Percentiles rank a stretch among this genome's conserved stretches.
Evolutionary conservation across 345 rosid species (phyloP).

Genomic region (Anastatica hierochuntica): DNA sequence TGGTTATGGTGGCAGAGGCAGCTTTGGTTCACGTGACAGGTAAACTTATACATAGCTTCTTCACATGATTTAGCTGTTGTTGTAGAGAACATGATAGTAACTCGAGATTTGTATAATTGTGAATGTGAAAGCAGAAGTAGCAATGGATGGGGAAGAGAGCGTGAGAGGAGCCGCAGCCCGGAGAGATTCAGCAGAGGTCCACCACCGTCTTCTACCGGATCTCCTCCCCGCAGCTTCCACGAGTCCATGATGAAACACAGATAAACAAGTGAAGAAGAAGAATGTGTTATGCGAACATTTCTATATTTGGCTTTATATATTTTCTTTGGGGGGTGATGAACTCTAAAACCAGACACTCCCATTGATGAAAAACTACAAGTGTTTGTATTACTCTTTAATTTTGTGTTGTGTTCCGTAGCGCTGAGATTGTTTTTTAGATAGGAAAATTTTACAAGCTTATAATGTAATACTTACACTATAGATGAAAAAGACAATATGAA

Average conservation of each 20-base stretch:
- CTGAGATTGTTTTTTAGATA: background rate
- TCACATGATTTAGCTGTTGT: too few relatives aligned
- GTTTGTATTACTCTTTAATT: background rate
- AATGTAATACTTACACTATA: too few relatives aligned
- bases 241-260: slow-evolving; percentile 41
- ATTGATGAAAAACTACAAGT: too few relatives aligned
- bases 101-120: background rate
- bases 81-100: too few relatives aligned
- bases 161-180: slow-evolving; percentile 52
- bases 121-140: slow-evolving; percentile 30
- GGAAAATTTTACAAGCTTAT: too few relatives aligned
- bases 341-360: background rate
- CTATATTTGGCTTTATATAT: too few relatives aligned
- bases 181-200: slow-evolving; percentile 35
- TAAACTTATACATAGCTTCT: slow-evolving; percentile 16
- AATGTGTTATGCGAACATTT: too few relatives aligned
- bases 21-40: slow-evolving; percentile 64
- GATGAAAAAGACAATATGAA: too few relatives aligned
- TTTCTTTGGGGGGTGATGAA: too few relatives aligned
- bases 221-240: slow-evolving; percentile 62
- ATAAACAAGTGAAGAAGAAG: too few relatives aligned
- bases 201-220: slow-evolving; percentile 27
- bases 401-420: background rate
- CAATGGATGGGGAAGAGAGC: slow-evolving; percentile 36
- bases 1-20: slow-evolving; percentile 29